phyloP scores from a whole-genome alignment of 2,329 filamentous ascomycete species.

The Blastomyces gilchristii region DNA sequence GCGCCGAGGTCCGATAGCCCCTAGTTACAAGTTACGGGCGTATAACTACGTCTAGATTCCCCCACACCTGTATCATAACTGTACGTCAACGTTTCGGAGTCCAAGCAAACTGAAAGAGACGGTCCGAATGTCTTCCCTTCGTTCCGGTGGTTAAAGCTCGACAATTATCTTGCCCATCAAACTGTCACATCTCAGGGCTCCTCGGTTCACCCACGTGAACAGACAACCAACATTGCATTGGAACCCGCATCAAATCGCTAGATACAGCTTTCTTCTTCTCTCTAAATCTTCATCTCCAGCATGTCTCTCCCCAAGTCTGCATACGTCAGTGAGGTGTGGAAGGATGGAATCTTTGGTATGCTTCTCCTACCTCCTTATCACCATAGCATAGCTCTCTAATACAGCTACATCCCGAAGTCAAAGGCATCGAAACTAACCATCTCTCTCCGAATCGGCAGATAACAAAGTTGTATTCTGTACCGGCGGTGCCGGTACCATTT shows the following conservation, averaged over 20 bases:
- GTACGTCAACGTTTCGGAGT: not conserved
- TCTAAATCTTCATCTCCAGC: not conserved
- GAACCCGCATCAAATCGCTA: not conserved
- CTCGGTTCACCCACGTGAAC: not conserved
- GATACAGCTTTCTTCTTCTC: not conserved
- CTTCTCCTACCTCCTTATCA: not conserved
- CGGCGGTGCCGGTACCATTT: conserved; percentile 86
- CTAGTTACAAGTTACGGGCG: too few relatives aligned
- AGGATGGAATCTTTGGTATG: conserved; percentile 74
- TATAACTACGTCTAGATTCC: not conserved
- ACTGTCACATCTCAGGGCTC: not conserved
- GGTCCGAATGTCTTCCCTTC: not conserved
- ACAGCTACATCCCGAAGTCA: not conserved
- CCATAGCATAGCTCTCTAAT: not conserved
- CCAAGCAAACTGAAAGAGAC: not conserved
- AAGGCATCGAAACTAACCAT: not conserved
- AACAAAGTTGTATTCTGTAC: conserved; percentile 91
- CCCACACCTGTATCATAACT: not conserved
- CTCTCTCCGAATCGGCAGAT: conserved; percentile 39
- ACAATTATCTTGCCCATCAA: not conserved
- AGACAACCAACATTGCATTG: not conserved
- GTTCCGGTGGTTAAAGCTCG: not conserved
- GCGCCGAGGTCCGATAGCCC: not conserved
- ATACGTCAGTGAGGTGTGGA: conserved; percentile 77
- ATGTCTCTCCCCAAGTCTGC: conserved; percentile 64